A percentile compares a stretch with the other conserved stretches of the same genome.
These are phyloP conservation scores for Mortierella sp. DNA, from an alignment of 371 early-diverging fungal species.

Conservation along the genomic window DNA sequence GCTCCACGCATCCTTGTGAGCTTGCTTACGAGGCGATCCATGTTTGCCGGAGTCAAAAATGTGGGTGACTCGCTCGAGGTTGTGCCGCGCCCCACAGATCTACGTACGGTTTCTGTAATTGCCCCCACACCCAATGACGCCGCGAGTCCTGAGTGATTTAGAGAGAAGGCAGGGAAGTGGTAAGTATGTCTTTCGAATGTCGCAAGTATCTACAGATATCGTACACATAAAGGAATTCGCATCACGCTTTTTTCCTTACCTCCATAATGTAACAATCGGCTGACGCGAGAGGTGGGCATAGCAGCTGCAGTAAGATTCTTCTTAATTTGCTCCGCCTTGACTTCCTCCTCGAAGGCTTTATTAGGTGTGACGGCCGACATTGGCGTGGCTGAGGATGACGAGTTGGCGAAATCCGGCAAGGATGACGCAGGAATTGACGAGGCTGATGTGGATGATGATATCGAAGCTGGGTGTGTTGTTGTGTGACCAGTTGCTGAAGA, in stretches of 20 bases:
- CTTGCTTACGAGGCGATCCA: constrained; percentile 87
- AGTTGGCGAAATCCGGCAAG: neutral
- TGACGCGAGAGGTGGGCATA: constrained; percentile 73
- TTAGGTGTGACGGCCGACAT: neutral
- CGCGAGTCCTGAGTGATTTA: constrained; percentile 73
- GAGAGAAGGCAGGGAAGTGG: too few species aligned
- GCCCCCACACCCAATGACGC: constrained; percentile 83
- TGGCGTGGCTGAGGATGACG: neutral
- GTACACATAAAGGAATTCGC: too few species aligned
- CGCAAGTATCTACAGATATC: too few species aligned
- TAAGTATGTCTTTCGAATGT: too few species aligned
- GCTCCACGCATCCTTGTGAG: constrained; percentile 97
- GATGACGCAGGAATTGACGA: neutral
- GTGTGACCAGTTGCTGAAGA: neutral
- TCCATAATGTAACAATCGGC: constrained; percentile 77
- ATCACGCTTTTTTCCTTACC: constrained; percentile 31
- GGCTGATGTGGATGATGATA: neutral
- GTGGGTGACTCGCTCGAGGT: constrained; percentile 52
- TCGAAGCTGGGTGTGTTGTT: neutral
- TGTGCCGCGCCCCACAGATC: constrained; percentile 66
- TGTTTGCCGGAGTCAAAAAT: constrained; percentile 82
- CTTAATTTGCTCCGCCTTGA: constrained; percentile 9
- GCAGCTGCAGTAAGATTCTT: constrained; percentile 64
- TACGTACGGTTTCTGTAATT: constrained; percentile 75
- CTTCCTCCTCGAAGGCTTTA: constrained; percentile 6